Conservation (phyloP, 2,329 filamentous ascomycete genomes). For the Myriosclerotinia scirpicola region DNA sequence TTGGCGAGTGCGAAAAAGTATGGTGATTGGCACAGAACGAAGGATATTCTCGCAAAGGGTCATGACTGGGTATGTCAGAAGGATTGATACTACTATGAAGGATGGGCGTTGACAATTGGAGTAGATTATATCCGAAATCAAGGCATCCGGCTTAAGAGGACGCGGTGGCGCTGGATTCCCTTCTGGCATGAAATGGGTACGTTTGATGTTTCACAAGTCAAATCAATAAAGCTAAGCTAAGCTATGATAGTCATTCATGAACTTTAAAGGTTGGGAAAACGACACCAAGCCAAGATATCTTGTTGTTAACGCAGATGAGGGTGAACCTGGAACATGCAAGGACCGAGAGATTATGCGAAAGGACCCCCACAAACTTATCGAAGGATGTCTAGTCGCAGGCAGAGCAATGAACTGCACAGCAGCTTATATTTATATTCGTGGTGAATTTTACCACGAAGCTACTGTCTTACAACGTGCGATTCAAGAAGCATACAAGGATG, state of each 20-base stretch:
- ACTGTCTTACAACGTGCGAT: constrained; percentile 92
- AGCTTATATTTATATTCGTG: constrained; percentile 99
- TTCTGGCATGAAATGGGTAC: constrained; percentile 97
- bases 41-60: constrained; percentile 95
- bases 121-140: constrained; percentile 93
- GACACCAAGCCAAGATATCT: constrained; percentile 93
- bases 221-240: constrained; percentile 27
- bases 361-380: constrained; percentile 97
- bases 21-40: constrained; percentile 99
- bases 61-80: constrained; percentile 76
- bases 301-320: constrained; percentile 98
- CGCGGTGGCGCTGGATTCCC: constrained; percentile 98
- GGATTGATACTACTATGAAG: constrained; percentile 7
- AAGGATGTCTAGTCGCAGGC: constrained; percentile 93
- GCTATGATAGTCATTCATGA: constrained; percentile 86
- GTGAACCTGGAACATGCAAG: constrained; percentile 98
- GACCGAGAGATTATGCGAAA: constrained; percentile 99
- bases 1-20: constrained; percentile 95
- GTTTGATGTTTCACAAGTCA: constrained; percentile 40
- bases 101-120: constrained; percentile 29
- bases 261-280: constrained; percentile 99
- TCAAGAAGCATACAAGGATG: constrained; percentile 94
- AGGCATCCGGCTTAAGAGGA: constrained; percentile 91
- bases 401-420: constrained; percentile 98
- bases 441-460: constrained; percentile 96